Evolutionary conservation across 345 rosid genomes (phyloP).

Genomic region (Populus tremula): DNA sequence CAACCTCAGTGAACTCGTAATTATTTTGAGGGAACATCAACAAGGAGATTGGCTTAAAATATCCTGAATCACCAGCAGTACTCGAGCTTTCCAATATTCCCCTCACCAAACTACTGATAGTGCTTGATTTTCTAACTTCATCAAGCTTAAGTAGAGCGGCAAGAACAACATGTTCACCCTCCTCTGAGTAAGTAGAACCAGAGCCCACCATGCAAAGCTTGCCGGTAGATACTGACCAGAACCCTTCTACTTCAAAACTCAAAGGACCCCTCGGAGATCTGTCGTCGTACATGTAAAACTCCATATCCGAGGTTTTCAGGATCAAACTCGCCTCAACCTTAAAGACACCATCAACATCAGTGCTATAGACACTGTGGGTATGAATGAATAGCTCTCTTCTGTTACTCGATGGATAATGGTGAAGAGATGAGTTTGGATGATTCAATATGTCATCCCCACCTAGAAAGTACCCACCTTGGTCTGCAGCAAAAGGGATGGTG

Average conservation of each 20-base stretch:
- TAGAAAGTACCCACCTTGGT: slow-evolving; percentile 28
- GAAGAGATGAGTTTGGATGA: background rate
- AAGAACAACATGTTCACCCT: slow-evolving; percentile 18
- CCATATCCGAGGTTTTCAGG: background rate
- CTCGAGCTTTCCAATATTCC: slow-evolving; percentile 30
- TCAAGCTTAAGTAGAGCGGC: slow-evolving; percentile 25
- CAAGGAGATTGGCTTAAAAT: slow-evolving; percentile 25
- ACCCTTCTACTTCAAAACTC: slow-evolving; percentile 31
- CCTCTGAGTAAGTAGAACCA: background rate
- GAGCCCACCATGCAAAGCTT: slow-evolving; percentile 43
- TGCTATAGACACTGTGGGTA: slow-evolving; percentile 20
- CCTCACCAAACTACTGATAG: slow-evolving; percentile 21
- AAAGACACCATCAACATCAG: slow-evolving; percentile 16
- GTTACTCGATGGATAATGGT: background rate
- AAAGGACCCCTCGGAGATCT: slow-evolving; percentile 2
- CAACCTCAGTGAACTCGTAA: slow-evolving; percentile 18
- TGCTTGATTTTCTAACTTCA: slow-evolving; percentile 14
- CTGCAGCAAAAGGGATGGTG: slow-evolving; percentile 21
- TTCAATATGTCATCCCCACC: slow-evolving; percentile 23
- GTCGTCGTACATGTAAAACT: background rate
- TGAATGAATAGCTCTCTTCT: slow-evolving; percentile 1
- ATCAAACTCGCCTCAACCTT: slow-evolving; percentile 26
- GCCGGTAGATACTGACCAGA: slow-evolving; percentile 30
- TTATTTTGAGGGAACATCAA: slow-evolving; percentile 27
- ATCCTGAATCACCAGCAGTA: background rate